Evolutionary conservation across 768 basidiomycete genomes (phyloP).

Genomic region (Fibroporia radiculosa): DNA sequence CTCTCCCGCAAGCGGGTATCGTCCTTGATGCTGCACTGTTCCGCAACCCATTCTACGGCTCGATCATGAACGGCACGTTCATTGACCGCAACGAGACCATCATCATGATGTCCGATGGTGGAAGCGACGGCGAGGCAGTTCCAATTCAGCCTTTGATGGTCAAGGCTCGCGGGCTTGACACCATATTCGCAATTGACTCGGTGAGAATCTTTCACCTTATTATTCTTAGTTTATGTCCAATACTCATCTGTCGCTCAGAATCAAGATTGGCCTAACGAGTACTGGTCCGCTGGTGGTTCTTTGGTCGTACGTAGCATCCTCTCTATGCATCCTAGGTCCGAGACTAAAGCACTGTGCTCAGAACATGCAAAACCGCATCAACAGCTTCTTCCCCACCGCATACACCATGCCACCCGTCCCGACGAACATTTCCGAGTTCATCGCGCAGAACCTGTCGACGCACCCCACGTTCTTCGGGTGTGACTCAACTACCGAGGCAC

Average conservation of each 20-base stretch:
- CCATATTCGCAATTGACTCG: constrained; percentile 68
- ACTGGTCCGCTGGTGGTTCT: constrained; percentile 36
- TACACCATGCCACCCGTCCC: constrained; percentile 56
- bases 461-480: constrained; percentile 81
- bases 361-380: constrained; percentile 36
- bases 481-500: constrained; percentile 34
- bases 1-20: constrained; percentile 4
- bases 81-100: constrained; percentile 42
- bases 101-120: constrained; percentile 64
- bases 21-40: constrained; percentile 12
- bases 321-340: constrained; percentile 7
- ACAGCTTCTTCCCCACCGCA: constrained; percentile 25
- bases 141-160: constrained; percentile 72
- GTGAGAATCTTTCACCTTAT: constrained; percentile 13
- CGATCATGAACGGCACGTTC: constrained; percentile 39
- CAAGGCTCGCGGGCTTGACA: constrained; percentile 59
- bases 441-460: constrained; percentile 51
- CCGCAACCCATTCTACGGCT: constrained; percentile 41
- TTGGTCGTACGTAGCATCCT: constrained; percentile 42
- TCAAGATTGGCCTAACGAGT: constrained; percentile 41
- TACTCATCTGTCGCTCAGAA: constrained; percentile 27
- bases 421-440: constrained; percentile 38
- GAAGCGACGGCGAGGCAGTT: constrained; percentile 63
- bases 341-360: too few relatives aligned
- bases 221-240: too few relatives aligned